These are phyloP conservation scores for Agaricus bisporus DNA, from an alignment of 768 basidiomycete genomes.

Conservation along the genomic window DNA sequence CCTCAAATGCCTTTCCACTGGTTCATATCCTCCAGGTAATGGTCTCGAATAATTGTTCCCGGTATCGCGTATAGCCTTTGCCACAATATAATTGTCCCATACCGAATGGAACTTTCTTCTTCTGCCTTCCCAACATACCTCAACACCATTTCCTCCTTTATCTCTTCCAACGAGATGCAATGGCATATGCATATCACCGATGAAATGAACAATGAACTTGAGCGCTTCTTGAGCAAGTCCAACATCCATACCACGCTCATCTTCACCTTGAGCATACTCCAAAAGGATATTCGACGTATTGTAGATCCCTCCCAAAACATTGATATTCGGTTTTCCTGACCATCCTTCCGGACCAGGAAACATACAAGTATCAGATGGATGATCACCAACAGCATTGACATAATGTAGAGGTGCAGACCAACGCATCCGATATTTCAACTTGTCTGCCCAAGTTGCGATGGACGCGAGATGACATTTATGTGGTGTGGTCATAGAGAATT, in stretches of 20 bases:
- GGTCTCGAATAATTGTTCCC: slow-evolving; percentile 72
- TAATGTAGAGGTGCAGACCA: slow-evolving; percentile 79
- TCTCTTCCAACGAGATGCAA: slow-evolving; percentile 86
- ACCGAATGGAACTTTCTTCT: slow-evolving; percentile 78
- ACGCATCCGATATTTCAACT: slow-evolving; percentile 50
- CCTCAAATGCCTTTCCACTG: slow-evolving; percentile 58
- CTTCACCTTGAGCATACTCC: slow-evolving; percentile 34
- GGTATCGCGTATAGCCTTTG: slow-evolving; percentile 71
- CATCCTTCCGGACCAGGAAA: slow-evolving; percentile 79
- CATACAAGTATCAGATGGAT: slow-evolving; percentile 67
- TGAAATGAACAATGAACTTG: slow-evolving; percentile 88
- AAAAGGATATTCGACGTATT: slow-evolving; percentile 67
- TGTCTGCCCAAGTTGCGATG: slow-evolving; percentile 88
- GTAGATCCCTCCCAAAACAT: slow-evolving; percentile 72
- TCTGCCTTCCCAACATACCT: slow-evolving; percentile 68
- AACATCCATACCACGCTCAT: slow-evolving; percentile 10
- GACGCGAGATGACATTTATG: slow-evolving; percentile 68
- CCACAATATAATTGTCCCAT: slow-evolving; percentile 82
- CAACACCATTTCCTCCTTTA: slow-evolving; percentile 79
- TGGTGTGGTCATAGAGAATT: neutral
- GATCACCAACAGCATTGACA: slow-evolving; percentile 66
- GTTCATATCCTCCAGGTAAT: slow-evolving; percentile 36
- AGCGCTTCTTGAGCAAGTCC: slow-evolving; percentile 65
- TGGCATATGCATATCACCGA: slow-evolving; percentile 93
- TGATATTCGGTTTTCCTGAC: slow-evolving; percentile 44